Conservation (phyloP, 805 yeast genomes). For the Pichia phayaonensis region DNA sequence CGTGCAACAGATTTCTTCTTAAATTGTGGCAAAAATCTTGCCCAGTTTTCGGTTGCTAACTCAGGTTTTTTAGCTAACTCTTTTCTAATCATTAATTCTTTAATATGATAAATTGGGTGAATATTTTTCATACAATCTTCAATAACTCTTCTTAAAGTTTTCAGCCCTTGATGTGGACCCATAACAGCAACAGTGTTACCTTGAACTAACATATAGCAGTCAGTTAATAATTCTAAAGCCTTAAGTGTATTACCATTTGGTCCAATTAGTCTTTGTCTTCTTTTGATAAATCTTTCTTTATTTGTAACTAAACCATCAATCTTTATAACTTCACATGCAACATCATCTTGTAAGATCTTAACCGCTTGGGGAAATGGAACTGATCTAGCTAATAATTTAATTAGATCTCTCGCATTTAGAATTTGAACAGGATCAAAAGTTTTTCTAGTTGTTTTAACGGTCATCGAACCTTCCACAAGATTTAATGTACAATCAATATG, state of each 20-base stretch:
- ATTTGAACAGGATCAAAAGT: conserved; percentile 93
- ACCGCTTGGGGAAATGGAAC: conserved; percentile 97
- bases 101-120: conserved; percentile 97
- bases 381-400: conserved; percentile 87
- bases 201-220: conserved; percentile 92
- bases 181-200: conserved; percentile 95
- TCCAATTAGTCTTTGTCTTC: conserved; percentile 94
- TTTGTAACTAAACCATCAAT: conserved; percentile 84
- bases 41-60: conserved; percentile 93
- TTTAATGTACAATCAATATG: conserved; percentile 80
- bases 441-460: conserved; percentile 91
- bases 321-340: conserved; percentile 93
- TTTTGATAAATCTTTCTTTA: conserved; percentile 88
- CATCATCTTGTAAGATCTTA: conserved; percentile 82
- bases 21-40: conserved; percentile 90
- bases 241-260: conserved; percentile 95
- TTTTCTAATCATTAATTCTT: conserved; percentile 94
- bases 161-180: conserved; percentile 94
- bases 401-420: conserved; percentile 89
- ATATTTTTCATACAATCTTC: conserved; percentile 96
- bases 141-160: conserved; percentile 85
- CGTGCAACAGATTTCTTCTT: conserved; percentile 95
- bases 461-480: conserved; percentile 95
- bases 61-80: conserved; percentile 94
- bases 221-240: conserved; percentile 90